A percentile compares a stretch with the other conserved stretches of the same genome.
Evolutionary conservation across 345 rosid genomes (phyloP).

Genomic region (Ailanthus altissimus): DNA sequence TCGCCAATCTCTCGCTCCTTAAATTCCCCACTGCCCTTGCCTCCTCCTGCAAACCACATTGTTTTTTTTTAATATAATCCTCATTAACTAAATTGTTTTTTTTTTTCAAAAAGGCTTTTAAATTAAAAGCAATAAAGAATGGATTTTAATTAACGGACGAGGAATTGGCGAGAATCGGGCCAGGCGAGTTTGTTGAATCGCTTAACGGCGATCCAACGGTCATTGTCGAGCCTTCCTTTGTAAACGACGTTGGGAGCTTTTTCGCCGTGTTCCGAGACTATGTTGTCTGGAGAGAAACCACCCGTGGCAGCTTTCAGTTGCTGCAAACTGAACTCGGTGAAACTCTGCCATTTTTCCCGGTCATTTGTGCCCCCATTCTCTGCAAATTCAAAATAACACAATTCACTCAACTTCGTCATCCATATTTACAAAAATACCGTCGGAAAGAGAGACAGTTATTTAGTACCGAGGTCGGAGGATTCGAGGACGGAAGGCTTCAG

Average conservation of each 20-base stretch:
- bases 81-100: neutral
- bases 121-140: neutral
- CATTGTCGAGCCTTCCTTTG: conserved; percentile 75
- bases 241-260: conserved; percentile 94
- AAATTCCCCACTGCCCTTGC: conserved; percentile 84
- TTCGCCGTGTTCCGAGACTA: conserved; percentile 97
- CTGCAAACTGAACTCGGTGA: conserved; percentile 71
- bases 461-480: conserved; percentile 75
- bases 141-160: conserved; percentile 44
- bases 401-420: neutral
- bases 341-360: conserved; percentile 60
- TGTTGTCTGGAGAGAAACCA: conserved; percentile 77
- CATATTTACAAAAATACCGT: conserved; percentile 3
- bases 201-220: conserved; percentile 80
- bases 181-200: conserved; percentile 87
- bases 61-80: no score
- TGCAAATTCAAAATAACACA: conserved; percentile 24
- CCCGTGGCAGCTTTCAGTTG: conserved; percentile 74
- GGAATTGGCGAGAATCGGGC: conserved; percentile 96
- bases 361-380: conserved; percentile 63
- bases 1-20: conserved; percentile 83
- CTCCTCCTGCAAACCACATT: conserved; percentile 60
- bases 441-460: neutral
- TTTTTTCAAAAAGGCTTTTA: neutral
- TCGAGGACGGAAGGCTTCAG: conserved; percentile 58